Evolutionary conservation across 257 asterid genomes (phyloP).

Genomic region (Lithospermum erythrorhizon): DNA sequence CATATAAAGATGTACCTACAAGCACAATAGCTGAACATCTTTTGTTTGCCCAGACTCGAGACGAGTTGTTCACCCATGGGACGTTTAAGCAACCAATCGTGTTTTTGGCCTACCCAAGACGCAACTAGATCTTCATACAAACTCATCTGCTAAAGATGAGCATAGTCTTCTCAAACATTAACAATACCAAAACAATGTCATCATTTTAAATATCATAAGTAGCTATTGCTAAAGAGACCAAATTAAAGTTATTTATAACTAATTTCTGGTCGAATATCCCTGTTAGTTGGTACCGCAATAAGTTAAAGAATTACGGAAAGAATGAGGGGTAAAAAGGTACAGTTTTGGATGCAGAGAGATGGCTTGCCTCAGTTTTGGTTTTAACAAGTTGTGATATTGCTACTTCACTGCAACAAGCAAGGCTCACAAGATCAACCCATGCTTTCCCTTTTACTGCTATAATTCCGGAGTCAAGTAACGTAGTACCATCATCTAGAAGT

Average conservation of each 20-base stretch:
- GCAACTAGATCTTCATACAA: constrained; percentile 97
- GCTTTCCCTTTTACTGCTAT: constrained; percentile 91
- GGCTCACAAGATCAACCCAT: constrained; percentile 71
- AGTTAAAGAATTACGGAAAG: neutral
- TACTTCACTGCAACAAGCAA: constrained; percentile 62
- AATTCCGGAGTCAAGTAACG: constrained; percentile 92
- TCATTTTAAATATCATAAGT: constrained; percentile 2
- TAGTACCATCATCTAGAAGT: constrained; percentile 77
- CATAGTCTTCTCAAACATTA: constrained; percentile 10
- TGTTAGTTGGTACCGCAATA: neutral
- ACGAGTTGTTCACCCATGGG: constrained; percentile 79
- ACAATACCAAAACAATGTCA: constrained; percentile 14
- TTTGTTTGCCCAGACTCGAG: constrained; percentile 52
- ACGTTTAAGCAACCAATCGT: constrained; percentile 73
- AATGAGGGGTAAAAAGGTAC: neutral
- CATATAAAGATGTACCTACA: constrained; percentile 34
- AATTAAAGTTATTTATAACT: neutral
- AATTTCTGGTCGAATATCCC: too few species aligned
- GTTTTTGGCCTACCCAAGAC: constrained; percentile 95
- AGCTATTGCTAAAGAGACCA: neutral
- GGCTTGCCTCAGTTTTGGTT: constrained; percentile 68
- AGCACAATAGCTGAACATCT: constrained; percentile 91
- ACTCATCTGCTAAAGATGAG: constrained; percentile 61
- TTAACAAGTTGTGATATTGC: constrained; percentile 62
- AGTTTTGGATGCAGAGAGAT: constrained; percentile 10